Evolutionary conservation across 2,329 filamentous ascomycete genomes (phyloP).

Genomic region (Colletotrichum simmondsii): DNA sequence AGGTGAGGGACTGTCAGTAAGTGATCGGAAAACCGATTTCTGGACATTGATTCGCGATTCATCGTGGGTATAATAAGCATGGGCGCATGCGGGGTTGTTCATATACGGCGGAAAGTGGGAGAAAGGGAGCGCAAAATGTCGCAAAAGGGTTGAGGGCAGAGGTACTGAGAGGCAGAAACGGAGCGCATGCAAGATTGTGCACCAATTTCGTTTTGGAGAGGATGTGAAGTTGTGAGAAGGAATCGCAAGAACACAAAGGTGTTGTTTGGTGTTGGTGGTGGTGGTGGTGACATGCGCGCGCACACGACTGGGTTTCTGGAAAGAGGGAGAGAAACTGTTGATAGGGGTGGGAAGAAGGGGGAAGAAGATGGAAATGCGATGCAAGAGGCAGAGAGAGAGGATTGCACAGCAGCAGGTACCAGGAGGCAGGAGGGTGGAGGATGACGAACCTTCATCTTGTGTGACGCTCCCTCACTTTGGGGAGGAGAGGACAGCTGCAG

Average conservation of each 20-base stretch:
- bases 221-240: not conserved
- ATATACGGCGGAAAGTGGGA: slow-evolving; percentile 30
- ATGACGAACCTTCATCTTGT: slow-evolving; percentile 38
- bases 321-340: not conserved
- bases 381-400: not conserved
- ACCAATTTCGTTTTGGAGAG: not conserved
- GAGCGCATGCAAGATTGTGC: slow-evolving; percentile 1
- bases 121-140: slow-evolving; percentile 4
- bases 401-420: slow-evolving; percentile 3
- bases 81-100: slow-evolving; percentile 34
- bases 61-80: slow-evolving; percentile 34
- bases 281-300: not conserved
- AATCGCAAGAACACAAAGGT: slow-evolving; percentile 7
- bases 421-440: slow-evolving; percentile 9
- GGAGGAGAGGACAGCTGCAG: slow-evolving; percentile 16
- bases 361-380: slow-evolving; percentile 10
- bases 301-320: not conserved
- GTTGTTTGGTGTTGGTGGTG: not conserved
- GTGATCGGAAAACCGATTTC: slow-evolving; percentile 32
- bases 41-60: slow-evolving; percentile 27
- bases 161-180: not conserved
- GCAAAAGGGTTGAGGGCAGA: not conserved
- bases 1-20: slow-evolving; percentile 56
- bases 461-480: slow-evolving; percentile 21
- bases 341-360: slow-evolving; percentile 2